Evolutionary conservation across 371 early-diverging fungal species (phyloP).

Genomic region (Mucor sp.): DNA sequence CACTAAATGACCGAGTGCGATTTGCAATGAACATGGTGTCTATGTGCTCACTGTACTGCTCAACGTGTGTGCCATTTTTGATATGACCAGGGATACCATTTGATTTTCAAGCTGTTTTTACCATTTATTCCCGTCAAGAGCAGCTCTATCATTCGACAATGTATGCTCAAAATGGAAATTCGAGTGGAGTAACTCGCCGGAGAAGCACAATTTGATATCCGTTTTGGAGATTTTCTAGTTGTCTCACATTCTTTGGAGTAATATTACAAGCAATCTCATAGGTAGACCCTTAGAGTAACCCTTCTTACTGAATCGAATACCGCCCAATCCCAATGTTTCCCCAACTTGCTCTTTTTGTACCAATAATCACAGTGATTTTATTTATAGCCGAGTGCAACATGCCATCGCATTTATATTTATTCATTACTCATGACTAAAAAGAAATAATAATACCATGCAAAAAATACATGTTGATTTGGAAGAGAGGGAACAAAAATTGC

Average conservation of each 20-base stretch:
- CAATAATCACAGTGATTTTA: background rate
- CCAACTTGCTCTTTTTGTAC: background rate
- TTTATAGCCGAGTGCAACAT: background rate
- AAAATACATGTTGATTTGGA: too few relatives aligned
- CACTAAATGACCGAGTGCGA: background rate
- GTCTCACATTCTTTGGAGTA: background rate
- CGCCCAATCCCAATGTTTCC: background rate
- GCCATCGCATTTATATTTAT: background rate
- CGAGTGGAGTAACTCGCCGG: background rate
- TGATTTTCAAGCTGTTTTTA: background rate
- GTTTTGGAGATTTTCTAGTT: background rate
- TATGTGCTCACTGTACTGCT: background rate
- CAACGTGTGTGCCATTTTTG: background rate
- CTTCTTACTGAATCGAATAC: background rate
- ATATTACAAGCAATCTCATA: background rate
- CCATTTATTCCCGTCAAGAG: background rate
- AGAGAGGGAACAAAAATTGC: too few relatives aligned
- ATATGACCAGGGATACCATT: background rate
- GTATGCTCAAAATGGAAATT: background rate
- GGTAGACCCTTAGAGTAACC: background rate
- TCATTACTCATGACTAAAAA: background rate
- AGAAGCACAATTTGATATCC: background rate
- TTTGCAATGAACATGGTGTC: background rate
- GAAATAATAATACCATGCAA: too few relatives aligned
- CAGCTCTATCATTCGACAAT: background rate